phyloP scores from a whole-genome alignment of 1,139 yeast genomes.

The Saccharomyces hybrid region DNA sequence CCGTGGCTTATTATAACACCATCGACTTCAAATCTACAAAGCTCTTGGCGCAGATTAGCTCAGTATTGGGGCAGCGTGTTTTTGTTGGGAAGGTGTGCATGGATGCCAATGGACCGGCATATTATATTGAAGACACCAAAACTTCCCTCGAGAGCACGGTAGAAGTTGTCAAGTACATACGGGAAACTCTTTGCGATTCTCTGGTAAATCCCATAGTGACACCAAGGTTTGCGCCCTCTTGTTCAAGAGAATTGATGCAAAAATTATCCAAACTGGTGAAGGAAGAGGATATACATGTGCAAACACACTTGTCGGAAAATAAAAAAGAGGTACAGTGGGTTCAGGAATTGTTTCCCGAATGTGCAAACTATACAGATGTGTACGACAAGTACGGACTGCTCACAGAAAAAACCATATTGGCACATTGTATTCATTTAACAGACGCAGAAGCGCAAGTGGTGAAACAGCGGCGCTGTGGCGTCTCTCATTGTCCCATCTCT shows the following conservation, averaged over 20 bases:
- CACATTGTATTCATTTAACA: conserved; percentile 78
- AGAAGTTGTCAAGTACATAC: conserved; percentile 50
- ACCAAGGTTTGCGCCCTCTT: conserved; percentile 92
- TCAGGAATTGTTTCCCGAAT: conserved; percentile 62
- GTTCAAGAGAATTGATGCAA: conserved; percentile 53
- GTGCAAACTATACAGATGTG: conserved; percentile 63
- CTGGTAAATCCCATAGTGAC: conserved; percentile 67
- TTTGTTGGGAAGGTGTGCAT: conserved; percentile 93
- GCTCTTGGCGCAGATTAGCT: conserved; percentile 64
- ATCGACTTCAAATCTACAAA: conserved; percentile 72
- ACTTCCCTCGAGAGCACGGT: conserved; percentile 53
- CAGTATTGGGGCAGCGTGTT: conserved; percentile 72
- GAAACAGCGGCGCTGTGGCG: conserved; percentile 51
- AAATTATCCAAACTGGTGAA: conserved; percentile 57
- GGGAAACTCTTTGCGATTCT: conserved; percentile 43
- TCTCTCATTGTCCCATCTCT: conserved; percentile 91
- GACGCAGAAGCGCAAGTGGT: conserved; percentile 57
- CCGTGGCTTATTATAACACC: conserved; percentile 88
- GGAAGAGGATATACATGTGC: conserved; percentile 54
- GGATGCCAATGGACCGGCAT: conserved; percentile 66
- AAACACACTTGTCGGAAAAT: conserved; percentile 87
- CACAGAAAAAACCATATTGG: conserved; percentile 63
- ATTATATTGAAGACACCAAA: conserved; percentile 53
- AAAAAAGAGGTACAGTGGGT: conserved; percentile 70
- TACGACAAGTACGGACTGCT: conserved; percentile 60